Evolutionary conservation across 257 asterid species (phyloP).

Genomic region (Pogostemon cablin): DNA sequence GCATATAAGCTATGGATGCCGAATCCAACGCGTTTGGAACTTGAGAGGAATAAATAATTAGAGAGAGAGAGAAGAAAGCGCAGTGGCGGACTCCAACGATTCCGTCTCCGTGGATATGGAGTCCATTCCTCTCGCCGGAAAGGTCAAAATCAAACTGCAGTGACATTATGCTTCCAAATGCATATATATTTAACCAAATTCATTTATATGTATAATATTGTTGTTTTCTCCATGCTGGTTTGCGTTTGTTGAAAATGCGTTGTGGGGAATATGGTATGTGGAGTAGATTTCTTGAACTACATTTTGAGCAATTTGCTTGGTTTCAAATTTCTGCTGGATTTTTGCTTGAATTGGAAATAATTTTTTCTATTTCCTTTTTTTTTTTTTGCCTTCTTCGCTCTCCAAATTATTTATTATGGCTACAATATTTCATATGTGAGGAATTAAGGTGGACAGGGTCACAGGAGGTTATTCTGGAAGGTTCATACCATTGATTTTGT

Average conservation of each 20-base stretch:
- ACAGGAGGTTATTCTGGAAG: constrained; percentile 25
- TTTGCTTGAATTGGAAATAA: neutral
- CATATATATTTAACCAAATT: constrained; percentile 17
- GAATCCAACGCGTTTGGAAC: constrained; percentile 52
- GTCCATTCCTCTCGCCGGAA: constrained; percentile 72
- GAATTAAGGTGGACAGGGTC: constrained; percentile 5
- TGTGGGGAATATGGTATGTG: neutral
- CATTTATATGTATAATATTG: constrained; percentile 4
- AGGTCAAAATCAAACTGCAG: constrained; percentile 59
- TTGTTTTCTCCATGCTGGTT: neutral
- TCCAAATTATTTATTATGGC: constrained; percentile 1
- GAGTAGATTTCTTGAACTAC: constrained; percentile 34
- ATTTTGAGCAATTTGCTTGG: constrained; percentile 34
- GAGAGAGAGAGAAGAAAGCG: constrained; percentile 41
- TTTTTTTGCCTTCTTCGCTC: neutral
- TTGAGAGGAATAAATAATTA: constrained; percentile 29
- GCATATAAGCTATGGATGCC: constrained; percentile 60
- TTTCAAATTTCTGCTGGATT: constrained; percentile 22
- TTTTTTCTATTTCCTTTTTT: neutral
- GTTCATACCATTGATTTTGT: constrained; percentile 2
- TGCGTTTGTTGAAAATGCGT: constrained; percentile 14
- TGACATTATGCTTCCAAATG: constrained; percentile 33
- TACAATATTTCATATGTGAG: constrained; percentile 1
- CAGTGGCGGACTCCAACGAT: constrained; percentile 95
- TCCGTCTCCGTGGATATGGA: constrained; percentile 92